phyloP scores from a whole-genome alignment of 2,329 filamentous ascomycete genomes.

The Chrysoporthe austroafricana region DNA sequence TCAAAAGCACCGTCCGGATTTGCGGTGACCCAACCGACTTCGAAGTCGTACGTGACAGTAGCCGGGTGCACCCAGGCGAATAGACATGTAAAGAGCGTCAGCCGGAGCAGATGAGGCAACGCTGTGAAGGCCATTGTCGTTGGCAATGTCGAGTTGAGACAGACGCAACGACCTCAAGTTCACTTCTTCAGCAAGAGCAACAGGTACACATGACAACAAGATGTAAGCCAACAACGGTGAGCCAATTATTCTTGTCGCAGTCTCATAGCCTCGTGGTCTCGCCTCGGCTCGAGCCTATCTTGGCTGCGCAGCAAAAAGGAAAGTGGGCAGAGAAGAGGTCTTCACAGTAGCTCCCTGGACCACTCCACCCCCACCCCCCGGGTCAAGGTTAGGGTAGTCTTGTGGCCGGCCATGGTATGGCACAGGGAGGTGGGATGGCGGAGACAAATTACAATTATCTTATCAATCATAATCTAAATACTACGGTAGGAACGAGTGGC shows the following conservation, averaged over 20 bases:
- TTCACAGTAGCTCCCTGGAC: not conserved
- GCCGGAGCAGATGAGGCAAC: not conserved
- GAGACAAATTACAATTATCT: not conserved
- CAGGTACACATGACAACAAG: too few relatives aligned
- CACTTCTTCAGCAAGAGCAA: not conserved
- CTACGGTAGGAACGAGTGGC: not conserved
- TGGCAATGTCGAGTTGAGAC: not conserved
- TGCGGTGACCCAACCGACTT: conserved; percentile 70
- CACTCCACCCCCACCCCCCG: not conserved
- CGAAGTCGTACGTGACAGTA: conserved; percentile 43
- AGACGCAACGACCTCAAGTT: not conserved
- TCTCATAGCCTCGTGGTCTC: not conserved
- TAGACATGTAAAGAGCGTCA: conserved; percentile 10
- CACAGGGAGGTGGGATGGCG: not conserved
- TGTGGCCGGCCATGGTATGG: not conserved
- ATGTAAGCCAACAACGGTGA: too few relatives aligned
- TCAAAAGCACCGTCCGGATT: conserved; percentile 71
- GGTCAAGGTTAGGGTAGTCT: not conserved
- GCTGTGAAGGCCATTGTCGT: conserved; percentile 9
- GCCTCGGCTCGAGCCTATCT: not conserved
- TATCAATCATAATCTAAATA: not conserved
- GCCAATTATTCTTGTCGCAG: not conserved
- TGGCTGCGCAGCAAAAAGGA: not conserved
- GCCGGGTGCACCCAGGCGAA: conserved; percentile 9
- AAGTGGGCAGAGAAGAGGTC: not conserved